Conservation (phyloP, 2,329 filamentous ascomycete genomes). For the Ceratocystis variospora region DNA sequence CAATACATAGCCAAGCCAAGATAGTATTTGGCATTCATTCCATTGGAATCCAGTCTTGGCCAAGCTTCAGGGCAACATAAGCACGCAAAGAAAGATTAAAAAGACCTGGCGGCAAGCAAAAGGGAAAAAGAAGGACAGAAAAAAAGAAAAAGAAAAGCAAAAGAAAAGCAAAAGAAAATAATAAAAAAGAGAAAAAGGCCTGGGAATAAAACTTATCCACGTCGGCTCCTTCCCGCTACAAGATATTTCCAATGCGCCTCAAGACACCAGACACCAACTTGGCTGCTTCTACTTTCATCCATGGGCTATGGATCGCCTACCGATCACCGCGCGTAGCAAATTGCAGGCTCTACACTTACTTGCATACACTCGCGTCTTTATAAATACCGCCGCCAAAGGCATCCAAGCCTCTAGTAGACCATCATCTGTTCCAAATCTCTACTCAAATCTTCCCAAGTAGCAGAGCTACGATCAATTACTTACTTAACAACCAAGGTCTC, state of each 20-base stretch:
- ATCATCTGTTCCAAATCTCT: background rate
- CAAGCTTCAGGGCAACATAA: too few relatives aligned
- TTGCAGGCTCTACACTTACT: background rate
- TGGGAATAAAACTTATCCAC: conserved; percentile 11
- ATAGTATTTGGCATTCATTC: too few relatives aligned
- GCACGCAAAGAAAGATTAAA: too few relatives aligned
- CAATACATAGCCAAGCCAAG: background rate
- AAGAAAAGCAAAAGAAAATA: too few relatives aligned
- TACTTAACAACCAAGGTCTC: background rate
- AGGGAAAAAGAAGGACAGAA: too few relatives aligned
- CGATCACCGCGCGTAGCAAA: background rate
- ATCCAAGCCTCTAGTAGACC: background rate
- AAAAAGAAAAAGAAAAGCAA: too few relatives aligned
- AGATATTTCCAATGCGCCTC: background rate
- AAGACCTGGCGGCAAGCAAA: too few relatives aligned
- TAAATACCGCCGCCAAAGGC: background rate
- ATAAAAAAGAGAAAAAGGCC: too few relatives aligned
- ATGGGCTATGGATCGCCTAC: background rate
- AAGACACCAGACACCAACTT: background rate
- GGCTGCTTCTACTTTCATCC: background rate
- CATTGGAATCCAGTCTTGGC: too few relatives aligned
- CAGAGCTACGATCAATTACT: background rate
- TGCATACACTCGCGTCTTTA: background rate
- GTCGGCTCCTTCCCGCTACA: background rate
- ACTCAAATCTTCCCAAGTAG: background rate